These are phyloP conservation scores for Micromonas pusilla DNA, from an alignment of 139 green algal species.

Conservation along the genomic window DNA sequence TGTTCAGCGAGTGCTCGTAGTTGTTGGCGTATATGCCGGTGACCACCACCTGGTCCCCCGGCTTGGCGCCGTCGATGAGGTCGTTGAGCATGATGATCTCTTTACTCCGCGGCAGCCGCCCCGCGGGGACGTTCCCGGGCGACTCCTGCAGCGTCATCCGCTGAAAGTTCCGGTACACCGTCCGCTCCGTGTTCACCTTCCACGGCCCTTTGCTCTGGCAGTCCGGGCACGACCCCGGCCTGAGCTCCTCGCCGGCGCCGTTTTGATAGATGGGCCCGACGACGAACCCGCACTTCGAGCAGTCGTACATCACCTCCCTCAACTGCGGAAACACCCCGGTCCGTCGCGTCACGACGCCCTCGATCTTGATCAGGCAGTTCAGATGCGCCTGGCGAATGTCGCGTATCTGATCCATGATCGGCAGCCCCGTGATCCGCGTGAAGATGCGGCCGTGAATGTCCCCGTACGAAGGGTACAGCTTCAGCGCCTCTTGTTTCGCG, in stretches of 20 bases:
- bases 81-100: constrained; percentile 94
- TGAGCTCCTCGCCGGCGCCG: constrained; percentile 58
- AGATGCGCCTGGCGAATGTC: constrained; percentile 80
- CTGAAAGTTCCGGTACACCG: constrained; percentile 97
- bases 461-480: constrained; percentile 43
- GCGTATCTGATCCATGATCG: constrained; percentile 80
- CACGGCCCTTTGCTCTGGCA: constrained; percentile 90
- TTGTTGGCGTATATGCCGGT: constrained; percentile 86
- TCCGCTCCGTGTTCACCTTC: constrained; percentile 67
- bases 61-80: constrained; percentile 86
- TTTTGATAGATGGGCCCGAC: constrained; percentile 84
- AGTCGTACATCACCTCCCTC: constrained; percentile 69
- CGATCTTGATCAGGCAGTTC: constrained; percentile 73
- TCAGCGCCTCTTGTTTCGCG: constrained; percentile 36
- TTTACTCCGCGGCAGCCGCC: constrained; percentile 90
- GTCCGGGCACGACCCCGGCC: constrained; percentile 65
- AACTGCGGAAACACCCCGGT: constrained; percentile 97
- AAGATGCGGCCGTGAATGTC: constrained; percentile 56
- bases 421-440: constrained; percentile 81
- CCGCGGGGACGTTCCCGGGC: constrained; percentile 82
- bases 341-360: constrained; percentile 88
- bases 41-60: constrained; percentile 90
- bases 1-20: constrained; percentile 83
- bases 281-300: constrained; percentile 71
- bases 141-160: constrained; percentile 96